Conservation (phyloP, 169 alveolate genomes). For the Haemoproteus tartakovskyi region DNA sequence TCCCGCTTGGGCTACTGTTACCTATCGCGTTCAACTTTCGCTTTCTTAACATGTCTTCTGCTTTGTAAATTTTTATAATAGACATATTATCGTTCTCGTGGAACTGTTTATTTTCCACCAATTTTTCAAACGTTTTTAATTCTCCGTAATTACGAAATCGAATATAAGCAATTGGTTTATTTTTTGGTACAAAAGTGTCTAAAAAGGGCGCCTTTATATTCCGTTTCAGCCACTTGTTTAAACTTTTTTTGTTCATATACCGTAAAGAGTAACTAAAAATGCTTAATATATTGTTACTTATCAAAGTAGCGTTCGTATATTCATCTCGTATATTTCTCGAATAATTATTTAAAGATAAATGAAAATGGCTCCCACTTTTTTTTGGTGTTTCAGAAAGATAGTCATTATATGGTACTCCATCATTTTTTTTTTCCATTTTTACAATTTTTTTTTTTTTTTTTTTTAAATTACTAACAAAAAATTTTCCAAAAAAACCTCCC, state of each 20-base stretch:
- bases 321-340: neutral
- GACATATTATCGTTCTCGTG: slow-evolving; percentile 41
- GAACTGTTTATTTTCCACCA: slow-evolving; percentile 60
- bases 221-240: slow-evolving; percentile 51
- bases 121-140: slow-evolving; percentile 32
- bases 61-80: slow-evolving; percentile 34
- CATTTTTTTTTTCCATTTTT: no score
- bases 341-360: slow-evolving; percentile 41
- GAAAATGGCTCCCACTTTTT: slow-evolving; percentile 10
- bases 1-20: neutral
- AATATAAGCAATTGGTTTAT: slow-evolving; percentile 49
- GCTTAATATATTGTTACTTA: slow-evolving; percentile 30
- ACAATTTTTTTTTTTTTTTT: no score
- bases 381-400: no score
- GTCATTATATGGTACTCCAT: no score
- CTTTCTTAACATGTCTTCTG: slow-evolving; percentile 4
- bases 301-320: slow-evolving; percentile 3
- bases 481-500: no score
- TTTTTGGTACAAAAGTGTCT: slow-evolving; percentile 47
- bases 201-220: slow-evolving; percentile 48
- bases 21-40: slow-evolving; percentile 9
- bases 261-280: slow-evolving; percentile 60
- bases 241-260: slow-evolving; percentile 53
- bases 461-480: no score
- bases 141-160: slow-evolving; percentile 23